Base-by-base conservation (phyloP, 306 rosid species). In the Delonix regia region DNA sequence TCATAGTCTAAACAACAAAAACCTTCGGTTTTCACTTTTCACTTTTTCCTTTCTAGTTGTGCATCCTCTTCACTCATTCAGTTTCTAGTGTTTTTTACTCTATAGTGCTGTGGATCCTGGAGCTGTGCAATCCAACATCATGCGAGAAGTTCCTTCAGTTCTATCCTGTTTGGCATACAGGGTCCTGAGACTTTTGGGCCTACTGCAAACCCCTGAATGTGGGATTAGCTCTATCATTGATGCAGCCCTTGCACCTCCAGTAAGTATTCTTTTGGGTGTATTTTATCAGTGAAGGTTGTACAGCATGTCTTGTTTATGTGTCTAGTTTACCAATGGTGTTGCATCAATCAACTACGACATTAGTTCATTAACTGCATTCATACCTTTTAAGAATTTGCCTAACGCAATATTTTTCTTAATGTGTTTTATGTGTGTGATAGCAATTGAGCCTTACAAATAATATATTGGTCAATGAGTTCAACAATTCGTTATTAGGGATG, bases 41-140 rank as follows among this genome's bases (percentile, higher is more conserved):
- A 27, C 60, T 41, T 38, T 56, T 28, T 79, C 52, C 33, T 77
- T 34, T 49, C 73, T 12, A 69, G 57, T 30, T 61, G 47, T 74
- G 67, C 44, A 62, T 77, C 34, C 6, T 9, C 64, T 81, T 79
- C 36, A 42, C 42, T 55, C 71, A 69, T 73, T 81, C 64, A 72
- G 21, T 77, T 70, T 82, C 41, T 82, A 22, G 38, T 76, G 67
- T 81, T 56, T 73, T 83, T 69, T 73, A 63, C 80, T 70, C 83
- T 75, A 21, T 76, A 92, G 99, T 81, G 88, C 83, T 62, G 93
- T 80, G 25, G 98, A 92, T 85, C 99, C 99, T 79, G 96, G 99
- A 86, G 80, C 28, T 24, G 99, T 89, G 76, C 74, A 90, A 78
- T 92, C 91, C 64, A 89, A 85, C 80, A 87, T 92, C 72, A 89